phyloP scores from a whole-genome alignment of 169 alveolate species.

The Plasmodium coatneyi region DNA sequence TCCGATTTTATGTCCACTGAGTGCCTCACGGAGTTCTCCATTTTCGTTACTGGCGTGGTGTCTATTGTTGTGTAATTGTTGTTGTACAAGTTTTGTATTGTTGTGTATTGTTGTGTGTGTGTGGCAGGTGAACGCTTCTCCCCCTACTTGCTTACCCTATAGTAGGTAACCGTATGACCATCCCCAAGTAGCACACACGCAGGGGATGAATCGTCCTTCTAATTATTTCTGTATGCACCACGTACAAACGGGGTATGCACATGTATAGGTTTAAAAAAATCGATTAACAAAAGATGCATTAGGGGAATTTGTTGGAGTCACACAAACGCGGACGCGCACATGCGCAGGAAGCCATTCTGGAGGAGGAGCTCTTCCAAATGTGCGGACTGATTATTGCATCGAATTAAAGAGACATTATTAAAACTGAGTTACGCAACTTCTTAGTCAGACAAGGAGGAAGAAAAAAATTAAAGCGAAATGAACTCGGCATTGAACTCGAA shows the following conservation, averaged over 20 bases:
- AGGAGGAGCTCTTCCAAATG: neutral
- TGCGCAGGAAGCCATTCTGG: neutral
- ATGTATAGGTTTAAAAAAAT: neutral
- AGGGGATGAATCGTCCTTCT: neutral
- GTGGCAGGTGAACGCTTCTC: neutral
- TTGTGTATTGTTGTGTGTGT: too few species aligned
- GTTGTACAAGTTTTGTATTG: too few species aligned
- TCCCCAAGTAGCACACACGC: neutral
- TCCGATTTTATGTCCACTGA: constrained; percentile 76
- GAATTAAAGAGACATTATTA: neutral
- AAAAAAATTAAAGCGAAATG: neutral
- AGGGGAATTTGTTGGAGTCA: neutral
- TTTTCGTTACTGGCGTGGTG: too few species aligned
- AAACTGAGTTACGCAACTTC: neutral
- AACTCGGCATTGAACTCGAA: neutral
- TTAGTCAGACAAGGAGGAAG: neutral
- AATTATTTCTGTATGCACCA: neutral
- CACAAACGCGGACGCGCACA: neutral
- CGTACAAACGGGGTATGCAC: neutral
- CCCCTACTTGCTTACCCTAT: neutral
- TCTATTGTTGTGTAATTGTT: too few species aligned
- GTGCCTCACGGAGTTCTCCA: constrained; percentile 68
- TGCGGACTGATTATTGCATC: neutral
- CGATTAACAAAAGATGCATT: neutral
- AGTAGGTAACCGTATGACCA: neutral